A percentile compares a stretch with the other conserved stretches of the same genome.
phyloP scores from a whole-genome alignment of 345 rosid genomes.

The Theobroma cacao region DNA sequence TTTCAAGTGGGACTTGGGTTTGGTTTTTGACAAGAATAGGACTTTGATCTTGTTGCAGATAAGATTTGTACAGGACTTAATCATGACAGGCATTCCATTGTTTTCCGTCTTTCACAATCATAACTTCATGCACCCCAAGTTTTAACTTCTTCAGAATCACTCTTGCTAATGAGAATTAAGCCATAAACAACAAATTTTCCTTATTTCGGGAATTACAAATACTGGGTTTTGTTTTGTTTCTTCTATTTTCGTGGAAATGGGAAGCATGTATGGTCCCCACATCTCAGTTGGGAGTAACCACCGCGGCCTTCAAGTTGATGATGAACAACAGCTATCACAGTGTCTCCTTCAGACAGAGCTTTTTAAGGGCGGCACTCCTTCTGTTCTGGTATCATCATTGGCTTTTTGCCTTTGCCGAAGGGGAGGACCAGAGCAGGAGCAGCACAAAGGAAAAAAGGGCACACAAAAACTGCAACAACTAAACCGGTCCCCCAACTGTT shows the following conservation, averaged over 20 bases:
- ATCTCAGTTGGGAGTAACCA: slow-evolving; percentile 7
- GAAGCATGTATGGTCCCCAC: slow-evolving; percentile 20
- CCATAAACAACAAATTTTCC: neutral
- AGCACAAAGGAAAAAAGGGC: neutral
- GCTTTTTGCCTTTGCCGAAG: neutral
- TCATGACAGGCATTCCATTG: neutral
- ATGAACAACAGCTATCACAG: neutral
- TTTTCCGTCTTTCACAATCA: neutral
- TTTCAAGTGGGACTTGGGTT: neutral
- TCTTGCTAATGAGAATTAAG: neutral
- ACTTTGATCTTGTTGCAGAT: neutral
- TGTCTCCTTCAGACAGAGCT: neutral
- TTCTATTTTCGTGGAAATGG: neutral
- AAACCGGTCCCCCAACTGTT: neutral
- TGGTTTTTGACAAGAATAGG: neutral
- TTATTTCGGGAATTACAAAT: neutral
- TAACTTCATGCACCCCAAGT: too few species aligned
- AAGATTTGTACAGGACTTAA: neutral
- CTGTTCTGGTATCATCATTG: slow-evolving; percentile 13
- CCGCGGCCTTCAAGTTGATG: slow-evolving; percentile 3
- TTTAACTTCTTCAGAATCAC: neutral
- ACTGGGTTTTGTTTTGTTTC: neutral
- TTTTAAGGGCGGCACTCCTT: slow-evolving; percentile 25
- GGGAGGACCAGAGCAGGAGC: neutral
- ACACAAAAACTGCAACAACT: neutral